Conservation (phyloP, 75 land plant genomes). For the Pinus albicaulis region DNA sequence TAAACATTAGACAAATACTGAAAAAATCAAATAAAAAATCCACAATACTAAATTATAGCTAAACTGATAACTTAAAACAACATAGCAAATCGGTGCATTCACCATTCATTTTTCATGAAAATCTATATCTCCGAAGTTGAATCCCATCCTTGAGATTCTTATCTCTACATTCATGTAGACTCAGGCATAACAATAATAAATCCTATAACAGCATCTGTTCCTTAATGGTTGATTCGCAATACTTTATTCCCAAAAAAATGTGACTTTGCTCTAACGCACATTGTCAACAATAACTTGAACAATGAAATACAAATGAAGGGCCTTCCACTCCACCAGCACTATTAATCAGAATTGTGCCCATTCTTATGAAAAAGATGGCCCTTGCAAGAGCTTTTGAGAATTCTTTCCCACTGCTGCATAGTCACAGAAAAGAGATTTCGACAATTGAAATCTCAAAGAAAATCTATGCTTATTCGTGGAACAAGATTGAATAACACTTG, state of each 20-base stretch:
- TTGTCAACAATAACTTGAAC: background rate
- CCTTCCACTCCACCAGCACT: background rate
- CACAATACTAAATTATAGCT: background rate
- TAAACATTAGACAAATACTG: background rate
- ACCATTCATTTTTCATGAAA: conserved; percentile 3
- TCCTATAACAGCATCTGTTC: conserved; percentile 7
- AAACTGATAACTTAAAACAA: conserved; percentile 2
- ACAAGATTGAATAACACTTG: too few relatives aligned
- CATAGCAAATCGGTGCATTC: conserved; percentile 5
- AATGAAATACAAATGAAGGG: conserved; percentile 7
- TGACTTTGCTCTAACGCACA: background rate
- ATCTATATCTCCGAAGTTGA: conserved; percentile 2
- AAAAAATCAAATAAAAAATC: background rate
- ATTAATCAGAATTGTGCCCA: conserved; percentile 4
- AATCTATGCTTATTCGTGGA: too few relatives aligned
- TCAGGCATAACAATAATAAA: background rate
- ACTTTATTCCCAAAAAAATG: conserved; percentile 7
- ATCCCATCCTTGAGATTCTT: background rate
- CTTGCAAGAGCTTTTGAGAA: background rate
- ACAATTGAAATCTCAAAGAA: too few relatives aligned
- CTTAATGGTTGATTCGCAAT: background rate
- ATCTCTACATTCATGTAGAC: background rate
- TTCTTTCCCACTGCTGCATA: too few relatives aligned
- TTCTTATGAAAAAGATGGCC: background rate
- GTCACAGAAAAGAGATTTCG: too few relatives aligned